These are phyloP conservation scores for Suillus lakei DNA, from an alignment of 768 basidiomycete species.

Conservation along the genomic window DNA sequence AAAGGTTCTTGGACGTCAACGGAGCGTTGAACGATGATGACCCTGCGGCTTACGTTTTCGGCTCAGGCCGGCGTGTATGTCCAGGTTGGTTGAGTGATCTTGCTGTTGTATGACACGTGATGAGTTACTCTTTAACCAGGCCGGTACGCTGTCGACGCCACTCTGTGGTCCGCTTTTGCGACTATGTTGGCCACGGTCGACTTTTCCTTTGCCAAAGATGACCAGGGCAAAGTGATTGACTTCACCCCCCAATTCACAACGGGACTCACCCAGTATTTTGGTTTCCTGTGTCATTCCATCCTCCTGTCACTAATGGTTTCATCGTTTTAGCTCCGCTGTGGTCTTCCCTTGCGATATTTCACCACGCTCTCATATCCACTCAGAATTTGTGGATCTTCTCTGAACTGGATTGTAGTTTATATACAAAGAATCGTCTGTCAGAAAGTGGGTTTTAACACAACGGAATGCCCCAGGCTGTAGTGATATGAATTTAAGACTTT, in stretches of 20 bases:
- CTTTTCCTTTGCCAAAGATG: constrained; percentile 4
- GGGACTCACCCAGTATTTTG: background rate
- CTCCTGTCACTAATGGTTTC: background rate
- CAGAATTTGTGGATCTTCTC: background rate
- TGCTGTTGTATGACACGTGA: too few relatives aligned
- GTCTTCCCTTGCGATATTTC: constrained; percentile 4
- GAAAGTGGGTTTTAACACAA: background rate
- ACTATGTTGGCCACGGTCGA: constrained; percentile 9
- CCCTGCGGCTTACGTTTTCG: constrained; percentile 8
- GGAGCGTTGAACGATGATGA: constrained; percentile 13
- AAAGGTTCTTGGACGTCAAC: constrained; percentile 15
- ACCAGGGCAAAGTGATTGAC: constrained; percentile 9
- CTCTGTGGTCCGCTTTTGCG: constrained; percentile 11
- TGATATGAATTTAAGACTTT: background rate
- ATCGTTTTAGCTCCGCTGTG: background rate
- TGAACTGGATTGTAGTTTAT: background rate
- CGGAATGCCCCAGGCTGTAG: background rate
- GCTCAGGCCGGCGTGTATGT: constrained; percentile 19
- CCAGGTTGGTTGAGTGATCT: background rate
- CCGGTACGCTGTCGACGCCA: constrained; percentile 1
- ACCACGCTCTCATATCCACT: background rate
- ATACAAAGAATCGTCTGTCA: background rate
- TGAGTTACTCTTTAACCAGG: background rate
- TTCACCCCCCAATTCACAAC: constrained; percentile 4
- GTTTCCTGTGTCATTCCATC: background rate